Percentiles rank a stretch among this genome's conserved stretches.
These are phyloP conservation scores for Auricularia cornea DNA, from an alignment of 768 basidiomycete genomes.

Conservation along the genomic window DNA sequence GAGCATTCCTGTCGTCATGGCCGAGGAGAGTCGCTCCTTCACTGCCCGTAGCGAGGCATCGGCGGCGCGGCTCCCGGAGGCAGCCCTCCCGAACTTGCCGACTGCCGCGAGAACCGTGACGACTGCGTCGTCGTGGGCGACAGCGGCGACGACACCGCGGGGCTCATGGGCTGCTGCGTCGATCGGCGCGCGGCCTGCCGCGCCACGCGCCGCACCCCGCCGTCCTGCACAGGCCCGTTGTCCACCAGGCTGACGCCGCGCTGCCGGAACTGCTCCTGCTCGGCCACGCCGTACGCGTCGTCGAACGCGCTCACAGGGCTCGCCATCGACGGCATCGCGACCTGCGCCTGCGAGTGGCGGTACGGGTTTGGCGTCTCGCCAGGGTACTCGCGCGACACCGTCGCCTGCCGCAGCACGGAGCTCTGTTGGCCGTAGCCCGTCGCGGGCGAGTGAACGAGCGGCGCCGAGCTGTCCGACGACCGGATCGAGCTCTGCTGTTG, in stretches of 20 bases:
- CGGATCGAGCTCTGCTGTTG: not conserved
- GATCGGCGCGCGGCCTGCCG: conserved; percentile 49
- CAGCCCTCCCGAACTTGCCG: conserved; percentile 32
- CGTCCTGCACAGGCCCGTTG: conserved; percentile 71
- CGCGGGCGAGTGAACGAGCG: not conserved
- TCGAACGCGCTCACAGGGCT: conserved; percentile 19
- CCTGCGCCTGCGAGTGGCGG: conserved; percentile 37
- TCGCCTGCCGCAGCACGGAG: conserved; percentile 18
- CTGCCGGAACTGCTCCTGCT: conserved; percentile 28
- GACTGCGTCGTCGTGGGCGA: conserved; percentile 37
- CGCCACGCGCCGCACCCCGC: conserved; percentile 72
- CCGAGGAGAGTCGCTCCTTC: not conserved
- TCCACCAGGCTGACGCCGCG: conserved; percentile 78
- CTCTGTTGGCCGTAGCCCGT: not conserved
- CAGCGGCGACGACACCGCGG: not conserved
- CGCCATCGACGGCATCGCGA: conserved; percentile 18
- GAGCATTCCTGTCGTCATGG: no score
- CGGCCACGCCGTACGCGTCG: conserved; percentile 27
- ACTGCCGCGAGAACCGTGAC: conserved; percentile 53
- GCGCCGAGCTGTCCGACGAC: not conserved
- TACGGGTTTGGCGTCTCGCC: conserved; percentile 52
- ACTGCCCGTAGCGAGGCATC: conserved; percentile 22
- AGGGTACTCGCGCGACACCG: conserved; percentile 31
- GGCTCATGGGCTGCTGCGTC: conserved; percentile 39
- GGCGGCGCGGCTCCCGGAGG: conserved; percentile 75